These are phyloP conservation scores for Trypanosoma cruzi DNA, from an alignment of 208 protist species.

Conservation along the genomic window DNA sequence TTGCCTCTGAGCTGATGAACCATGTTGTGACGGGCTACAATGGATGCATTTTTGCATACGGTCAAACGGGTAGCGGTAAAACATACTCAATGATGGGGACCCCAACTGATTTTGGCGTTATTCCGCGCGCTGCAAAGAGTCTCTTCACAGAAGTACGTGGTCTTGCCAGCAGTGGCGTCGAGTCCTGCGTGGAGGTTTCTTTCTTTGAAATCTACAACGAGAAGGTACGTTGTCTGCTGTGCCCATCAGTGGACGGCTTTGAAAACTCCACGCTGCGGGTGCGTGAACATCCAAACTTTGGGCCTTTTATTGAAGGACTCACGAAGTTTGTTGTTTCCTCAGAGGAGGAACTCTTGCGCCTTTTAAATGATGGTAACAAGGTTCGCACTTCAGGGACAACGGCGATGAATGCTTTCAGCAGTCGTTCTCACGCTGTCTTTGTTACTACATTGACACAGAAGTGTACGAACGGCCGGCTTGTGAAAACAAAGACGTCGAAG, in stretches of 20 bases:
- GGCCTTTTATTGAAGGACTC: constrained; percentile 80
- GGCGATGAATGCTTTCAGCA: constrained; percentile 88
- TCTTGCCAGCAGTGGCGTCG: constrained; percentile 43
- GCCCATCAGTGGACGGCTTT: constrained; percentile 47
- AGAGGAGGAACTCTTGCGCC: constrained; percentile 62
- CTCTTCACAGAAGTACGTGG: constrained; percentile 46
- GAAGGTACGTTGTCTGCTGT: constrained; percentile 78
- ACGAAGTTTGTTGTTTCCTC: constrained; percentile 71
- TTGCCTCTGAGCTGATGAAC: constrained; percentile 57
- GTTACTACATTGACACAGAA: constrained; percentile 69
- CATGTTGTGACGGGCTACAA: constrained; percentile 85
- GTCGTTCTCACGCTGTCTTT: constrained; percentile 90
- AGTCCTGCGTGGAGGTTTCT: constrained; percentile 84
- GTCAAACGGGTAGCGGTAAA: constrained; percentile 90
- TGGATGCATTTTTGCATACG: constrained; percentile 89
- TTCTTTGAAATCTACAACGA: constrained; percentile 94
- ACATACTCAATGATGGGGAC: constrained; percentile 84
- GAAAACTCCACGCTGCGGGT: constrained; percentile 76
- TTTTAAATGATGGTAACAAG: constrained; percentile 89
- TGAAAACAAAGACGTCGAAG: constrained; percentile 80
- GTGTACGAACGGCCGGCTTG: constrained; percentile 41
- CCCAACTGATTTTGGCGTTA: constrained; percentile 45
- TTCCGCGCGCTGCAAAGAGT: constrained; percentile 67
- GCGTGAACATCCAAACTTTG: constrained; percentile 77
- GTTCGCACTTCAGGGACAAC: constrained; percentile 88